A percentile compares a stretch with the other conserved stretches of the same genome.
Conservation (phyloP, 768 basidiomycete genomes). For the Hygrocybe punicea region DNA sequence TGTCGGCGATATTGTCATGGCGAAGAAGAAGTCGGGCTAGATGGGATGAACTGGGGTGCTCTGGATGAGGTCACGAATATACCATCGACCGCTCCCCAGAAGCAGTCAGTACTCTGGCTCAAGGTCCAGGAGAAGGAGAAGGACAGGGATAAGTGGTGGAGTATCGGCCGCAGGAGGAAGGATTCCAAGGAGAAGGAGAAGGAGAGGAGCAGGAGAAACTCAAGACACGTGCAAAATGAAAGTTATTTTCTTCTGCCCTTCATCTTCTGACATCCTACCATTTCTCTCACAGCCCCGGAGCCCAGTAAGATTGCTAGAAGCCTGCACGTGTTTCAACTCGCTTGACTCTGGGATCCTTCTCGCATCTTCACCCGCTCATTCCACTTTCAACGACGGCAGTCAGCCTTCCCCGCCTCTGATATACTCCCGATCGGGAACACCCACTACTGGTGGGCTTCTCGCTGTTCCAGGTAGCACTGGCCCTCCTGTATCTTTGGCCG, state of each 20-base stretch:
- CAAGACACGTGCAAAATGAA: constrained; percentile 45
- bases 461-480: neutral
- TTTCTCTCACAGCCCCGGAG: constrained; percentile 43
- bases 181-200: constrained; percentile 62
- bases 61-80: constrained; percentile 61
- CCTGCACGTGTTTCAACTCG: constrained; percentile 61
- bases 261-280: neutral
- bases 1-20: constrained; percentile 64
- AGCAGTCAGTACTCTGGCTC: constrained; percentile 4
- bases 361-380: constrained; percentile 13
- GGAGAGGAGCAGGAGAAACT: constrained; percentile 38
- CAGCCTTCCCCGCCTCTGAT: constrained; percentile 7
- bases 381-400: constrained; percentile 14
- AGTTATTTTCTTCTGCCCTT: constrained; percentile 8
- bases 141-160: constrained; percentile 86
- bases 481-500: constrained; percentile 38
- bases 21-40: constrained; percentile 69
- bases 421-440: constrained; percentile 34
- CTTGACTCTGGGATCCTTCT: constrained; percentile 45
- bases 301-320: constrained; percentile 34
- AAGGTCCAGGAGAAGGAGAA: constrained; percentile 19
- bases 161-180: constrained; percentile 67
- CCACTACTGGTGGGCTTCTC: constrained; percentile 30
- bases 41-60: constrained; percentile 53
- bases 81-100: constrained; percentile 22